Conservation (phyloP, 805 yeast species). For the Ogataea degrootiae region DNA sequence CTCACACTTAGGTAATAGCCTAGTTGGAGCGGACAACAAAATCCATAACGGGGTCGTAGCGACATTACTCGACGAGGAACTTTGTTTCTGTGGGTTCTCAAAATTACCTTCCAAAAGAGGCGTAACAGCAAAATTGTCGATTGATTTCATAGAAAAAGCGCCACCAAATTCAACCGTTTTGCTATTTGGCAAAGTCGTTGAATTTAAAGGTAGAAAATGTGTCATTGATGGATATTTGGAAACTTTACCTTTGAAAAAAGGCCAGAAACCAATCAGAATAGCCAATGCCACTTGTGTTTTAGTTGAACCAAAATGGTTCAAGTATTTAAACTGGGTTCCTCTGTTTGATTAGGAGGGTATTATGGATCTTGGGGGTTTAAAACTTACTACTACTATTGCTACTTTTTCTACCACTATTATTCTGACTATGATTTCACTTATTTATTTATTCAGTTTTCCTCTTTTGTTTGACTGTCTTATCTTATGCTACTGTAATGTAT, state of each 20-base stretch:
- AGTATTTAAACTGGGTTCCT: constrained; percentile 54
- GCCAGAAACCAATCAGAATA: constrained; percentile 10
- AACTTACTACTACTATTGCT: too few species aligned
- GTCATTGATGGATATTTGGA: constrained; percentile 64
- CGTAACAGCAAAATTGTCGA: constrained; percentile 74
- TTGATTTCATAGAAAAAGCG: constrained; percentile 60
- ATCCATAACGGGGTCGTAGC: constrained; percentile 80
- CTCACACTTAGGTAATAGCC: constrained; percentile 62
- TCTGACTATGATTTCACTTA: too few species aligned
- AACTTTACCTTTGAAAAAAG: constrained; percentile 36
- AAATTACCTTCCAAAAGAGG: constrained; percentile 76
- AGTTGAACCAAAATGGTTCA: constrained; percentile 89
- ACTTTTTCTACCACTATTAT: too few species aligned
- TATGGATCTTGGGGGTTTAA: neutral
- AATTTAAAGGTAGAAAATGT: constrained; percentile 75
- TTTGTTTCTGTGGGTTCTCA: constrained; percentile 84
- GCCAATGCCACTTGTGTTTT: constrained; percentile 67
- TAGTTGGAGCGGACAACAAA: constrained; percentile 65
- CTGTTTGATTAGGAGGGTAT: constrained; percentile 23
- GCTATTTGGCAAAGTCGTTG: constrained; percentile 59
- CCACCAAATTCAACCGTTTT: constrained; percentile 61
- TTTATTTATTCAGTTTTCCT: too few species aligned
- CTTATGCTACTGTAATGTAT: too few species aligned
- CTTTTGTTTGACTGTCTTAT: too few species aligned
- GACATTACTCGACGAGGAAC: constrained; percentile 76